Percentiles rank a stretch among this genome's conserved stretches.
phyloP scores from a whole-genome alignment of 768 basidiomycete species.

The Erythrobasidium yunnanense region DNA sequence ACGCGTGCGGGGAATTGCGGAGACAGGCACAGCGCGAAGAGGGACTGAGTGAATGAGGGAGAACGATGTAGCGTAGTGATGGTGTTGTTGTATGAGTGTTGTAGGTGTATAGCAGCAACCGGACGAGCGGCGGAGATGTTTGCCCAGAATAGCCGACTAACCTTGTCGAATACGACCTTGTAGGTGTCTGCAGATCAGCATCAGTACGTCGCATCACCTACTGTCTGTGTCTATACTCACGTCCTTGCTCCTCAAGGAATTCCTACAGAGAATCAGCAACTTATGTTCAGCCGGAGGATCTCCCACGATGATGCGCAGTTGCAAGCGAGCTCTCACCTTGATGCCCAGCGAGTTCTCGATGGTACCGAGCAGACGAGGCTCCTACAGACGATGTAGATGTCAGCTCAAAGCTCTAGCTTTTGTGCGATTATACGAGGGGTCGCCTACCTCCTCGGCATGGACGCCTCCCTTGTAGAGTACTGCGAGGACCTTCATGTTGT shows the following conservation, averaged over 20 bases:
- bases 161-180: slow-evolving; percentile 45
- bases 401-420: too few species aligned
- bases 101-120: too few species aligned
- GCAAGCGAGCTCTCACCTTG: neutral
- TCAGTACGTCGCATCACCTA: neutral
- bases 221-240: slow-evolving; percentile 1
- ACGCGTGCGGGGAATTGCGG: too few species aligned
- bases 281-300: neutral
- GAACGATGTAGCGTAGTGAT: too few species aligned
- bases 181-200: slow-evolving; percentile 37
- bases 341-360: slow-evolving; percentile 52
- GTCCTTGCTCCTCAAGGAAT: slow-evolving; percentile 42
- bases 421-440: too few species aligned
- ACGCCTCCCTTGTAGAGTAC: slow-evolving; percentile 36
- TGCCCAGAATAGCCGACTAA: slow-evolving; percentile 21
- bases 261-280: slow-evolving; percentile 20
- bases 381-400: too few species aligned
- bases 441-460: slow-evolving; percentile 29
- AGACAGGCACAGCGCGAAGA: too few species aligned
- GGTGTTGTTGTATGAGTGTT: too few species aligned
- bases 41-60: too few species aligned
- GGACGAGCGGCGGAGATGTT: too few species aligned
- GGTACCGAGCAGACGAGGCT: slow-evolving; percentile 50
- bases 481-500: slow-evolving; percentile 20
- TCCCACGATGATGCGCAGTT: slow-evolving; percentile 5